phyloP scores from a whole-genome alignment of 805 yeast species.

The Myxozyma nipponensis region DNA sequence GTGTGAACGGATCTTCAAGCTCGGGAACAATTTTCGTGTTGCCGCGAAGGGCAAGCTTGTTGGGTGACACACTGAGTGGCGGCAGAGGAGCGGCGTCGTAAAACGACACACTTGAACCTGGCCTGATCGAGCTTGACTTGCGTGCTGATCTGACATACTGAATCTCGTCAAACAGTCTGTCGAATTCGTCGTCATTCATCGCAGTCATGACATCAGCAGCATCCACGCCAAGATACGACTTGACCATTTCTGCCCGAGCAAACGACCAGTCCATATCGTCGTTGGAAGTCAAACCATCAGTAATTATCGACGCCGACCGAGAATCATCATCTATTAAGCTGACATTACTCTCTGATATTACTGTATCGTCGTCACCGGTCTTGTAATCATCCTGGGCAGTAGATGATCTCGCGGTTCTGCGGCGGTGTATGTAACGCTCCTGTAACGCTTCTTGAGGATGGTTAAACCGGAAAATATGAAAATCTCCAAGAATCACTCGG shows the following conservation, averaged over 20 bases:
- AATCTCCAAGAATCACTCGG: conserved; percentile 29
- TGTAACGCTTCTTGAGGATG: conserved; percentile 25
- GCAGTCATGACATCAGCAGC: conserved; percentile 9
- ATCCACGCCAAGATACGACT: conserved; percentile 17
- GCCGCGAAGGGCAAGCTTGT: too few species aligned
- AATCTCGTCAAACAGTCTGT: conserved; percentile 24
- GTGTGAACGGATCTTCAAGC: too few species aligned
- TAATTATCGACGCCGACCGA: not conserved
- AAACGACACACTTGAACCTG: conserved; percentile 9
- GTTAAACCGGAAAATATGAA: conserved; percentile 32
- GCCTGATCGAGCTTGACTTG: conserved; percentile 6
- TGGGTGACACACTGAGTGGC: conserved; percentile 1
- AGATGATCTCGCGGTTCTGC: not conserved
- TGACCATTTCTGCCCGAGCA: conserved; percentile 24
- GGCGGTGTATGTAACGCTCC: conserved; percentile 5
- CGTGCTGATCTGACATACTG: conserved; percentile 19
- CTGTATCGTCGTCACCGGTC: not conserved
- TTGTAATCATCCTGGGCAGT: not conserved
- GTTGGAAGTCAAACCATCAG: not conserved
- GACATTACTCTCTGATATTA: not conserved
- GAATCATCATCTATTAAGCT: conserved; percentile 11
- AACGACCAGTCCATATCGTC: conserved; percentile 17
- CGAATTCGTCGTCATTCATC: conserved; percentile 24
- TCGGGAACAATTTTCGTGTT: too few species aligned
- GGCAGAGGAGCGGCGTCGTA: conserved; percentile 21